Conservation (phyloP, 768 basidiomycete genomes). For the Macrocybe gigantea region DNA sequence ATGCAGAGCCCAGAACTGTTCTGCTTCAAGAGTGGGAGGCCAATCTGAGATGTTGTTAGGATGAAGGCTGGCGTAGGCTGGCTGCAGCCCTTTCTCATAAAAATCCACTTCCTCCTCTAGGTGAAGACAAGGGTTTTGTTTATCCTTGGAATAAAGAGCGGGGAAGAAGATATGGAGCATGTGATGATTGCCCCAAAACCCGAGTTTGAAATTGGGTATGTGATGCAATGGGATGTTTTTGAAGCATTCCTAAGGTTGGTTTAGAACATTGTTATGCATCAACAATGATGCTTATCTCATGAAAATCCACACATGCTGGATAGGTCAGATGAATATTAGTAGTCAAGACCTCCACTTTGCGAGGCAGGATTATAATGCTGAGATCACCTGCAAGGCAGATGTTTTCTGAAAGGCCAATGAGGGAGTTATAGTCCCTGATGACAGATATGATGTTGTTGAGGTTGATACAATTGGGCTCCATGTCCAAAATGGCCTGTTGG, state of each 20-base stretch:
- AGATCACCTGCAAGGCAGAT: conserved; percentile 7
- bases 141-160: conserved; percentile 8
- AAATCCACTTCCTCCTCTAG: conserved; percentile 4
- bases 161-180: conserved; percentile 21
- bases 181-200: conserved; percentile 11
- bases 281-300: neutral
- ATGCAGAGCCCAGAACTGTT: conserved; percentile 16
- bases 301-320: neutral
- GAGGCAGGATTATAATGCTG: conserved; percentile 1
- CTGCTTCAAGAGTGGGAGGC: conserved; percentile 14
- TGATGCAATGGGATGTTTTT: conserved; percentile 12
- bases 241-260: neutral
- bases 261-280: neutral
- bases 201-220: conserved; percentile 23
- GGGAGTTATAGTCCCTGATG: conserved; percentile 19
- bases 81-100: conserved; percentile 18
- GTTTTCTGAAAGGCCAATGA: conserved; percentile 6
- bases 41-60: conserved; percentile 13
- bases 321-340: conserved; percentile 4
- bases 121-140: neutral
- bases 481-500: too few species aligned
- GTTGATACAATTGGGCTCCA: too few species aligned
- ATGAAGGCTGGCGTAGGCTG: conserved; percentile 19
- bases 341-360: conserved; percentile 1
- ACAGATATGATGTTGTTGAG: too few species aligned